Percentiles rank a stretch among this genome's conserved stretches.
These are phyloP conservation scores for Venturia carpophila DNA, from an alignment of 2,329 filamentous ascomycete genomes.

Conservation along the genomic window DNA sequence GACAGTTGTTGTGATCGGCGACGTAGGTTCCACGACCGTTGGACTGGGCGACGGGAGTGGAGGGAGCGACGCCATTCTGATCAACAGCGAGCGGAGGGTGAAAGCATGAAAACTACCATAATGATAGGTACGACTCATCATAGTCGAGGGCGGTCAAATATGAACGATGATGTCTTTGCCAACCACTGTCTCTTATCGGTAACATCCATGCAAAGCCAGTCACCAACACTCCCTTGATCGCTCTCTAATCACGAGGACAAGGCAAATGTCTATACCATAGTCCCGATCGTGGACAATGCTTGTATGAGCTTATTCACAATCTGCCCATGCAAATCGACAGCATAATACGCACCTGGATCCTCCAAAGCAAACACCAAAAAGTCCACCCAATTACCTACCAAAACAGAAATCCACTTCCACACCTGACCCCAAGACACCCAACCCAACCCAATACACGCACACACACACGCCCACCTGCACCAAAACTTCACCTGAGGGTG, in stretches of 20 bases:
- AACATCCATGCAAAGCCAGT: too few species aligned
- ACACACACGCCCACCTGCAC: too few species aligned
- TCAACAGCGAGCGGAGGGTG: neutral
- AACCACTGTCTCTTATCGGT: too few species aligned
- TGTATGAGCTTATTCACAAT: neutral
- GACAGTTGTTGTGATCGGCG: conserved; percentile 8
- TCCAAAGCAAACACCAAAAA: neutral
- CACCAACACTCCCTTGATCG: neutral
- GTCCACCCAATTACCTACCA: neutral
- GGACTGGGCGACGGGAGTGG: neutral
- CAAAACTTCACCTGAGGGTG: too few species aligned
- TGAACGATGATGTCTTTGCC: too few species aligned
- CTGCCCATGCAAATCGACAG: neutral
- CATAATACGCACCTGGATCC: neutral
- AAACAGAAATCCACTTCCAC: too few species aligned
- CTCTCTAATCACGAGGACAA: neutral
- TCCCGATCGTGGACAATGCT: neutral
- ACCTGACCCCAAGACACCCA: too few species aligned
- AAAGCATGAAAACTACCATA: neutral
- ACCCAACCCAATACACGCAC: too few species aligned
- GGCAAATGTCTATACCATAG: neutral
- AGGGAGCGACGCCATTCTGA: neutral
- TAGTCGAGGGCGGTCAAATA: too few species aligned
- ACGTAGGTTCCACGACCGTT: neutral
- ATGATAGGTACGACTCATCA: neutral